Evolutionary conservation across 768 basidiomycete genomes (phyloP), one percentile per base, ranked within the genome.

Genomic region (Pleurotus pulmonarius): DNA sequence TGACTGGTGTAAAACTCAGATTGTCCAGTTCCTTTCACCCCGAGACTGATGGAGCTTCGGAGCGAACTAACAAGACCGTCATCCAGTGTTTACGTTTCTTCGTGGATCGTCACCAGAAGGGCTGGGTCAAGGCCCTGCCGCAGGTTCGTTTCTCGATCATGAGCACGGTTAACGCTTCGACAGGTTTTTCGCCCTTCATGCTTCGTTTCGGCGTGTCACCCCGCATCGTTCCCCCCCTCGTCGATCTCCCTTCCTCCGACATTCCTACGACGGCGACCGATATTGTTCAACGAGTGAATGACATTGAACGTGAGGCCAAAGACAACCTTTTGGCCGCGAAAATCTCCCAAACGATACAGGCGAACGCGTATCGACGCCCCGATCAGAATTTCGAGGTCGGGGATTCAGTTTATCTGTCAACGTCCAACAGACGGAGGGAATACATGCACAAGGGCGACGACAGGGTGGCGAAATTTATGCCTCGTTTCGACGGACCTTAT

Each of bases 381-480:
- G 68, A 74, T 15, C 46, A 57, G 5, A 5, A 24, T 0, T 75
- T 68, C 59, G 26, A 63, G 0, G 63, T 69, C 0, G 73, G 74
- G 0, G 74, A 79, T 43, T 18, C 29, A 0, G 70, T 77, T 0
- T 54, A 71, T 46, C 58, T 77, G 0, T 66, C 64, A 0, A 74
- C 68, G 0, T 45, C 59, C 1, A 47, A 73, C 24, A 55, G 63
- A 15, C 70, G 59, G 0, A 48, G 53, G 5, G 56, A 68, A 1
- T 75, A 68, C 51, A 63, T 62, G 25, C 22, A 56, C 0, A 45
- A 39, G 5, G 65, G 64, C 1, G 60, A 63, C 2, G 61, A 63
- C 3, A 62, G 64, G 0, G 67, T 68, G 0, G 70, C 73, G 0
- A 78, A 78, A 46, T 76, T 76, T 46, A 71, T 79, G 65, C 70